Percentiles rank a stretch among this genome's conserved stretches.
phyloP scores from a whole-genome alignment of 164 flowering plant species.

The Piper betle region DNA sequence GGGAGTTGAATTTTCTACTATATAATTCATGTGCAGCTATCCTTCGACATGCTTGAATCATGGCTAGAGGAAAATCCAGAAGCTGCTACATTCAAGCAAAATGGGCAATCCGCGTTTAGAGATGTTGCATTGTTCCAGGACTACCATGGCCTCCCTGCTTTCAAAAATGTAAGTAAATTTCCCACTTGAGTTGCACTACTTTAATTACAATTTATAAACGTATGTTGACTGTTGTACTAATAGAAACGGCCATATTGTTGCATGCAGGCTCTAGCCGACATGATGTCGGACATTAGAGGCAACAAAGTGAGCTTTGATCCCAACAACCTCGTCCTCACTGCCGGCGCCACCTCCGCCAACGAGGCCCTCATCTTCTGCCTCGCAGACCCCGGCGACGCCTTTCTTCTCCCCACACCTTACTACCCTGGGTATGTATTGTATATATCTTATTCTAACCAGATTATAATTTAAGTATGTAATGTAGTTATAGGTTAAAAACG shows the following conservation, averaged over 20 bases:
- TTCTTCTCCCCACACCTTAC: constrained; percentile 37
- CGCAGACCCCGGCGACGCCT: constrained; percentile 37
- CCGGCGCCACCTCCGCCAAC: too few species aligned
- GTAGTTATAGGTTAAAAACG: too few species aligned
- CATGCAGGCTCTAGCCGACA: constrained; percentile 22
- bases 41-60: constrained; percentile 35
- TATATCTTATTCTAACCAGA: too few species aligned
- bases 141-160: constrained; percentile 36
- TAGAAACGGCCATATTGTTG: not conserved
- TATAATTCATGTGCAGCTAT: constrained; percentile 12
- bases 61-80: constrained; percentile 30
- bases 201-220: not conserved
- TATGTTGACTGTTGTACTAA: not conserved
- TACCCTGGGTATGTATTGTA: constrained; percentile 27
- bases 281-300: constrained; percentile 34
- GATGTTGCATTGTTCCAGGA: constrained; percentile 46
- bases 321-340: constrained; percentile 27
- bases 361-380: constrained; percentile 23
- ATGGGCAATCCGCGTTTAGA: constrained; percentile 25
- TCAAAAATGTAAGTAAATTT: constrained; percentile 36
- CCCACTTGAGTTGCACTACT: not conserved
- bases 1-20: not conserved
- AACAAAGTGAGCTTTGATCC: constrained; percentile 29
- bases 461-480: too few species aligned
- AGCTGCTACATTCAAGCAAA: constrained; percentile 12